Base-by-base conservation (phyloP, 352 stramenopile species). In the Aphanomyces invadans region DNA sequence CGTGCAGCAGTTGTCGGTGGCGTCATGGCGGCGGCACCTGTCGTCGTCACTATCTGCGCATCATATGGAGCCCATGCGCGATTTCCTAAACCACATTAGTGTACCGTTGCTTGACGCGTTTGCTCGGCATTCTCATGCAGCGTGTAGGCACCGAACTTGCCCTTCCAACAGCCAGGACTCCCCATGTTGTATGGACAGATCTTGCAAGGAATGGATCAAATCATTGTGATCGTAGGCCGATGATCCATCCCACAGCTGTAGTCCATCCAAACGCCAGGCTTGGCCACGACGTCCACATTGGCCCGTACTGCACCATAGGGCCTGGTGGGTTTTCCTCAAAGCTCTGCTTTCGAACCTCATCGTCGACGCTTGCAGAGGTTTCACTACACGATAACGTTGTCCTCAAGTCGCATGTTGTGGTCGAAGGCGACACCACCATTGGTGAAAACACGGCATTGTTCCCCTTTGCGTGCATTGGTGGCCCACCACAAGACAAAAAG, bases 401-500 rank as follows among this genome's bases (percentile, higher is more conserved):
- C 31, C 62, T 93, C 11, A 76, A 87, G 65, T 81, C 77, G 21
- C 85, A 93, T 67, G 85, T 91, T 19, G 80, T 93, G 1, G 76
- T 91, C 17, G 78, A 90, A 45, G 85, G 85, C 46, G 76, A 68
- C 46, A 93, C 85, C 2, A 68, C 65, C 3, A 72, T 91, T 21
- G 83, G 82, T 3, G 62, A 61, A 11, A 76, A 76, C 49, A 90
- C 82, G 11, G 63, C 81, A 10, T 64, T 93, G 12, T 74, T 90
- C 38, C 77, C 85, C 44, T 93, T 93, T 64, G 85, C 81, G 26
- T 87, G 80, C 49, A 70, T 93, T 51, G 85, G 85, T 4, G 85
- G 79, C 3, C 75, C 84, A 23, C 81, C 85, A 21, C 85, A 93
- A 31, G 85, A 93, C 70, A 93, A 90, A 70, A 93, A 93, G 54